Evolutionary conservation across 169 alveolate genomes (phyloP).

Genomic region (Blepharisma undulans): DNA sequence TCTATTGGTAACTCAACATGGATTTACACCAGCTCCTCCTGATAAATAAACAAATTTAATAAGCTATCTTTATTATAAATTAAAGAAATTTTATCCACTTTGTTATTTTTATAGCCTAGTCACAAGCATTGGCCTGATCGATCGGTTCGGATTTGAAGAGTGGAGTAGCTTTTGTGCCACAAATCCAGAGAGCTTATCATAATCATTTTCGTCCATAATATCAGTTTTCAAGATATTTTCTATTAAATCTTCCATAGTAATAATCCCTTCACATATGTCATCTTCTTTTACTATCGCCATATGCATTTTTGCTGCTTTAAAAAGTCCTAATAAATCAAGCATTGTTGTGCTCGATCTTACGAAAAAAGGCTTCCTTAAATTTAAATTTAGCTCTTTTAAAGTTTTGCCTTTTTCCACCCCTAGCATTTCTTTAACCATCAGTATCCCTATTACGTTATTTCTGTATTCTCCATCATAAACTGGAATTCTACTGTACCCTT

Average conservation of each 20-base stretch:
- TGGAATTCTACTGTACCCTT: conserved; percentile 89
- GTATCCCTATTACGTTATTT: conserved; percentile 77
- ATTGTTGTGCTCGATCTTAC: neutral
- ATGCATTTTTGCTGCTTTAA: conserved; percentile 1
- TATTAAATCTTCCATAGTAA: conserved; percentile 29
- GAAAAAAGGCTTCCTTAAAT: conserved; percentile 1
- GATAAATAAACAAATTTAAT: neutral
- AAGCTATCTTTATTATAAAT: neutral
- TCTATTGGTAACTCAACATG: neutral
- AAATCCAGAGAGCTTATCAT: neutral
- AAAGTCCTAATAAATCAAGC: neutral
- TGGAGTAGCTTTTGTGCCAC: neutral
- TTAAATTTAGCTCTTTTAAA: neutral
- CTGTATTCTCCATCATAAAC: conserved; percentile 62
- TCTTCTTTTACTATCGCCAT: conserved; percentile 43
- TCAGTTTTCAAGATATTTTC: neutral
- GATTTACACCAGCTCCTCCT: neutral
- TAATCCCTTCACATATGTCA: conserved; percentile 15
- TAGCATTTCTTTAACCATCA: conserved; percentile 73
- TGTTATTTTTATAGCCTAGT: neutral
- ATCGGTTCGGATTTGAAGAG: neutral
- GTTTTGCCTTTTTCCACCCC: neutral
- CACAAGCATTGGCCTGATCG: neutral
- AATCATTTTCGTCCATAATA: neutral
- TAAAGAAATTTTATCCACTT: too few species aligned